phyloP scores from a whole-genome alignment of 2,329 filamentous ascomycete species.

The Cladobotryum protrusum region DNA sequence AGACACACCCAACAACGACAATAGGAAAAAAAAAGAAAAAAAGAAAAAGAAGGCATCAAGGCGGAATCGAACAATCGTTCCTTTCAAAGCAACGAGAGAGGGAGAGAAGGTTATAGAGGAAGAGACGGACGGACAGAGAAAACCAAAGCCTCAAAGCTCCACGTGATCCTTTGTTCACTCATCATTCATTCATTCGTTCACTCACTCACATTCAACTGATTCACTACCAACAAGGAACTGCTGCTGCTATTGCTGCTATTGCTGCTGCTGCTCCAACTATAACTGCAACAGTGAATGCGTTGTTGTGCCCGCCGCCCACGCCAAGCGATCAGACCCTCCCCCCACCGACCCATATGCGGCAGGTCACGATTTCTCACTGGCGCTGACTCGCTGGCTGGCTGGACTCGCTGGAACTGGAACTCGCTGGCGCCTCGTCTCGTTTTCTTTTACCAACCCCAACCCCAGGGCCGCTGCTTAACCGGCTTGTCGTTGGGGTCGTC shows the following conservation, averaged over 20 bases:
- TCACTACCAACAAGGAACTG: no score
- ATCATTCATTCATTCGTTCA: not conserved
- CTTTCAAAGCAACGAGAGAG: no score
- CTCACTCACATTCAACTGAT: not conserved
- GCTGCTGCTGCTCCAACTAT: no score
- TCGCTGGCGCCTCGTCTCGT: constrained; percentile 4
- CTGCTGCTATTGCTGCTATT: no score
- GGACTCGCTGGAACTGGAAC: not conserved
- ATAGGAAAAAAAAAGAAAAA: no score
- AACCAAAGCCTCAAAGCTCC: not conserved
- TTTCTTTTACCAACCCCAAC: not conserved
- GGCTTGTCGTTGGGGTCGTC: constrained; percentile 1
- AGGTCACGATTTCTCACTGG: constrained; percentile 13
- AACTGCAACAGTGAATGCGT: not conserved
- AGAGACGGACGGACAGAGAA: no score
- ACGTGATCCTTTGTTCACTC: constrained; percentile 2
- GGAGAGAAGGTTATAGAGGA: no score
- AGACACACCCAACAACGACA: no score
- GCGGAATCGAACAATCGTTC: no score
- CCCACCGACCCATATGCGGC: constrained; percentile 11
- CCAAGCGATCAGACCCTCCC: constrained; percentile 9
- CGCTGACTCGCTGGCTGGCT: constrained; percentile 6
- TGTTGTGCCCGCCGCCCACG: constrained; percentile 3
- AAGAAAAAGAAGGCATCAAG: no score
- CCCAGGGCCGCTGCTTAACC: constrained; percentile 7